These are phyloP conservation scores for Pythium dissimile DNA, from an alignment of 352 stramenopile genomes.

Conservation along the genomic window DNA sequence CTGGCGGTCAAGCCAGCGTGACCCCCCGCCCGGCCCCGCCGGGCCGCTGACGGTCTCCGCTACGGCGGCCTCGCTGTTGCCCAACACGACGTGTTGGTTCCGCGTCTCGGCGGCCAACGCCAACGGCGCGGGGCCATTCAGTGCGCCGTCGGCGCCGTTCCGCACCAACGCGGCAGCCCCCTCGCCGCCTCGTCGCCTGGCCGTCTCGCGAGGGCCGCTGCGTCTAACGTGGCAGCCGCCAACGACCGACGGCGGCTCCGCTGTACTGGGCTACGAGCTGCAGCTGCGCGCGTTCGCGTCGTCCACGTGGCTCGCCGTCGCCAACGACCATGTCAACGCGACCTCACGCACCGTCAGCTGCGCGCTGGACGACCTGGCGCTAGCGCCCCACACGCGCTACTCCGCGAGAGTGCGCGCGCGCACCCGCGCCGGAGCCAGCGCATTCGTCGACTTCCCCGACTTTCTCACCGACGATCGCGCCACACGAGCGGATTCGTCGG, in stretches of 20 bases:
- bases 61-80: slow-evolving; percentile 21
- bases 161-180: slow-evolving; percentile 28
- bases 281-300: slow-evolving; percentile 34
- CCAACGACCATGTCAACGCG: background rate
- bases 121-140: slow-evolving; percentile 58
- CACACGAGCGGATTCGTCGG: background rate
- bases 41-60: slow-evolving; percentile 27
- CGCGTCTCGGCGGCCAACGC: slow-evolving; percentile 45
- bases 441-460: slow-evolving; percentile 21
- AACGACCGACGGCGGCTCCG: slow-evolving; percentile 22
- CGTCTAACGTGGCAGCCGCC: slow-evolving; percentile 38
- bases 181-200: slow-evolving; percentile 14
- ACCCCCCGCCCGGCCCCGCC: slow-evolving; percentile 24
- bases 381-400: slow-evolving; percentile 40
- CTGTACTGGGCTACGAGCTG: slow-evolving; percentile 35
- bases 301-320: slow-evolving; percentile 38
- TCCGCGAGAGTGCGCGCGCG: slow-evolving; percentile 35
- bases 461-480: slow-evolving; percentile 43
- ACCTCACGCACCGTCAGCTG: slow-evolving; percentile 7
- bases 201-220: slow-evolving; percentile 23
- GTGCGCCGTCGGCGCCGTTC: slow-evolving; percentile 30
- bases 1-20: slow-evolving; percentile 40
- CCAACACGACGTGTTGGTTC: slow-evolving; percentile 51
- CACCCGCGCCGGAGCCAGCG: slow-evolving; percentile 23
- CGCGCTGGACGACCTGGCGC: slow-evolving; percentile 1